These are phyloP conservation scores for Ceriops tagal DNA, from an alignment of 345 rosid species.

Conservation along the genomic window DNA sequence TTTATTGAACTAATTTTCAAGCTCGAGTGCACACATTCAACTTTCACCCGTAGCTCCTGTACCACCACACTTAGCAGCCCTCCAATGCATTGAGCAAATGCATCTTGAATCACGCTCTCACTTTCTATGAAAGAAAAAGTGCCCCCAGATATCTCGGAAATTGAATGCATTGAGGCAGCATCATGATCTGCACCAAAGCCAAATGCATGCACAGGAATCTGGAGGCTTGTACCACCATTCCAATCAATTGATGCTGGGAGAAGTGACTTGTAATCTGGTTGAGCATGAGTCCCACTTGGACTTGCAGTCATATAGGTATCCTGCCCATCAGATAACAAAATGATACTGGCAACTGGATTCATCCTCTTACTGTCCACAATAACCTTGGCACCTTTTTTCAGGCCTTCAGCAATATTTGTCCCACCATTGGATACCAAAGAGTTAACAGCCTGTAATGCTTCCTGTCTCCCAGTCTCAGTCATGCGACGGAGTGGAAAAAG, in stretches of 20 bases:
- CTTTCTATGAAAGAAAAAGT: constrained; percentile 93
- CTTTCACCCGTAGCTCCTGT: constrained; percentile 68
- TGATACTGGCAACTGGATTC: constrained; percentile 34
- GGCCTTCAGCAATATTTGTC: constrained; percentile 41
- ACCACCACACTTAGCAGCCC: constrained; percentile 90
- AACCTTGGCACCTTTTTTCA: constrained; percentile 35
- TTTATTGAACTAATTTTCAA: constrained; percentile 54
- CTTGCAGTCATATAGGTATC: constrained; percentile 28
- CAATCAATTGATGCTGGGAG: constrained; percentile 28
- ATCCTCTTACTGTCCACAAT: constrained; percentile 31
- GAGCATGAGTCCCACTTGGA: constrained; percentile 22
- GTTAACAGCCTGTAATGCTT: constrained; percentile 34
- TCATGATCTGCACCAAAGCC: constrained; percentile 94
- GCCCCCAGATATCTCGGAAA: constrained; percentile 89
- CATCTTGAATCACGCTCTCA: constrained; percentile 82
- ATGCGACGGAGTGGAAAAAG: constrained; percentile 36
- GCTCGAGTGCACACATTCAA: constrained; percentile 49
- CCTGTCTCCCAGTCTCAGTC: constrained; percentile 29
- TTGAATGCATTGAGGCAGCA: constrained; percentile 84
- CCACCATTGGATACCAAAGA: constrained; percentile 35
- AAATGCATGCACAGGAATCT: constrained; percentile 79
- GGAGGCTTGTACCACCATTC: constrained; percentile 44
- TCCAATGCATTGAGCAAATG: constrained; percentile 97
- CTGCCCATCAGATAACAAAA: constrained; percentile 38
- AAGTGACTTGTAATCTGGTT: constrained; percentile 52